Evolutionary conservation across 176 grass and related monocot species (phyloP).

Genomic region (Zoysia pacifica): DNA sequence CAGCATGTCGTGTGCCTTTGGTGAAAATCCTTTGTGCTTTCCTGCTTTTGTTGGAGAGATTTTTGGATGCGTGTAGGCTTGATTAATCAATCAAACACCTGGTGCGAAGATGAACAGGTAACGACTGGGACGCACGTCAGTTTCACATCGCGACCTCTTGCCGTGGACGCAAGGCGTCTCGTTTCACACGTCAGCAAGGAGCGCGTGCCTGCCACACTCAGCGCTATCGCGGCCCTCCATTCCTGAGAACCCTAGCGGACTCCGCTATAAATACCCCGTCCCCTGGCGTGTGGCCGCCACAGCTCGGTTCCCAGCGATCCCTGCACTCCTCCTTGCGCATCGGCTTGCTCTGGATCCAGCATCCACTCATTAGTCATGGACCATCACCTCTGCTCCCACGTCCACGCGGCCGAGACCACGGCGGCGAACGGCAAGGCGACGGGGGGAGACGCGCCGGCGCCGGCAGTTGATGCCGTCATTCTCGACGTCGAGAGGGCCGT

Average conservation of each 20-base stretch:
- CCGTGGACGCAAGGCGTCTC: background rate
- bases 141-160: background rate
- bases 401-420: conserved; percentile 33
- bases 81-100: too few relatives aligned
- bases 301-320: background rate
- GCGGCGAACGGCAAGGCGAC: background rate
- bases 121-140: background rate
- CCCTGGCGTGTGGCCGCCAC: conserved; percentile 73
- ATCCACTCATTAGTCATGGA: conserved; percentile 42
- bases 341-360: conserved; percentile 2
- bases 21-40: background rate
- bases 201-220: conserved; percentile 25
- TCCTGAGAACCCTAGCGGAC: conserved; percentile 24
- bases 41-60: background rate
- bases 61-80: background rate
- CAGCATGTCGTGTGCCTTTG: too few relatives aligned
- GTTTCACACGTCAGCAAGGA: conserved; percentile 27
- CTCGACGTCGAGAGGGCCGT: conserved; percentile 21
- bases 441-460: background rate
- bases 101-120: background rate
- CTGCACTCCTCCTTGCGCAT: background rate
- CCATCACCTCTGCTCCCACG: conserved; percentile 39
- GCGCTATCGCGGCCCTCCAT: conserved; percentile 27
- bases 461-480: background rate
- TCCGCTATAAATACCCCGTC: conserved; percentile 45